These are phyloP conservation scores for Cordyceps tenuipes DNA, from an alignment of 2,329 filamentous ascomycete genomes.

Conservation along the genomic window DNA sequence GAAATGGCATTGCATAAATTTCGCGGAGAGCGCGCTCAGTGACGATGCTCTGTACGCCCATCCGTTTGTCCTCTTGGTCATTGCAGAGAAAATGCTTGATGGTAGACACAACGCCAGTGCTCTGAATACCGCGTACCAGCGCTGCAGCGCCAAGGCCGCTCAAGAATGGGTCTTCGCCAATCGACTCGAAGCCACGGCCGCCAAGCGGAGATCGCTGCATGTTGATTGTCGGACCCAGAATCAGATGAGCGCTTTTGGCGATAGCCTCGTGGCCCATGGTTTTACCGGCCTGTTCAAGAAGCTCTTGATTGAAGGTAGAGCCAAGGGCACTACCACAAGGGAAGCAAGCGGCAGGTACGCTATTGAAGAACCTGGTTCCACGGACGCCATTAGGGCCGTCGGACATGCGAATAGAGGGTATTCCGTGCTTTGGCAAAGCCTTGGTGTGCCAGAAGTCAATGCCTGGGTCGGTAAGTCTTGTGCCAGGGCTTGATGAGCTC, in stretches of 20 bases:
- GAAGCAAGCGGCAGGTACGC: slow-evolving; percentile 51
- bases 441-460: slow-evolving; percentile 65
- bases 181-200: slow-evolving; percentile 51
- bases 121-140: slow-evolving; percentile 47
- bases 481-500: not conserved
- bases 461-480: slow-evolving; percentile 27
- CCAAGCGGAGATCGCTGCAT: slow-evolving; percentile 54
- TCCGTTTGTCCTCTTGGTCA: slow-evolving; percentile 51
- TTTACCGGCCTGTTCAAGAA: slow-evolving; percentile 42
- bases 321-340: slow-evolving; percentile 51
- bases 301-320: slow-evolving; percentile 47
- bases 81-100: slow-evolving; percentile 56
- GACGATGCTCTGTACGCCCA: slow-evolving; percentile 46
- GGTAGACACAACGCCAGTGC: slow-evolving; percentile 46
- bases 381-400: slow-evolving; percentile 65
- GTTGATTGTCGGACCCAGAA: slow-evolving; percentile 55
- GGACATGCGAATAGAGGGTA: slow-evolving; percentile 56
- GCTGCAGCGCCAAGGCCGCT: slow-evolving; percentile 46
- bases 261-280: slow-evolving; percentile 46
- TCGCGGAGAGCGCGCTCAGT: slow-evolving; percentile 49
- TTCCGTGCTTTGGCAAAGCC: slow-evolving; percentile 47
- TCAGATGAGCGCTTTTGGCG: slow-evolving; percentile 48
- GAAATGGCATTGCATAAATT: slow-evolving; percentile 51
- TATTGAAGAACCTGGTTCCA: slow-evolving; percentile 60
- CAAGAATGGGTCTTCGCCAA: slow-evolving; percentile 50